Percentiles rank a stretch among this genome's conserved stretches.
These are phyloP conservation scores for Myrica gale DNA, from an alignment of 306 rosid genomes.

Conservation along the genomic window DNA sequence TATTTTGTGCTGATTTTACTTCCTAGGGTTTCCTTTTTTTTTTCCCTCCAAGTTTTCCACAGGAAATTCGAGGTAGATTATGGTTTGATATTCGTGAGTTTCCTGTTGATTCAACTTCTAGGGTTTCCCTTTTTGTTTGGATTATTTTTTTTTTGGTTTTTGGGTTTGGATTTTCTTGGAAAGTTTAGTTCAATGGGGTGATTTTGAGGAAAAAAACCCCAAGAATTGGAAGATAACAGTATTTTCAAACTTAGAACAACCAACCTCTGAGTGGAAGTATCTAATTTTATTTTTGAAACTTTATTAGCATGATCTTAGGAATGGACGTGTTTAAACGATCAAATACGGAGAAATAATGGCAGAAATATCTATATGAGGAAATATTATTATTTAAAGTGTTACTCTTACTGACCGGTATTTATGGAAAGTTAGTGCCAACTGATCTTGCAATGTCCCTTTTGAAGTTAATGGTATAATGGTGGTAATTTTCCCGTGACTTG, in stretches of 20 bases:
- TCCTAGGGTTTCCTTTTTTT: slow-evolving; percentile 50
- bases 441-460: slow-evolving; percentile 6
- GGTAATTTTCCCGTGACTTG: slow-evolving; percentile 4
- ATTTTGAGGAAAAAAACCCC: slow-evolving; percentile 4
- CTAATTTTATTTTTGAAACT: background rate
- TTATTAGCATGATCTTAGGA: background rate
- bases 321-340: background rate
- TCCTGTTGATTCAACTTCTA: slow-evolving; percentile 35
- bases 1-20: slow-evolving; percentile 33
- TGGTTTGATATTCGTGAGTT: slow-evolving; percentile 20
- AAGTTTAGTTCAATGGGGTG: slow-evolving; percentile 14
- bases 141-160: background rate
- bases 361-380: background rate
- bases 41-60: slow-evolving; percentile 30
- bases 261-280: background rate
- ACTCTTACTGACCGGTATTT: slow-evolving; percentile 18
- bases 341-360: background rate
- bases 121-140: slow-evolving; percentile 36
- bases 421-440: slow-evolving; percentile 4
- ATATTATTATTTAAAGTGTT: slow-evolving; percentile 3
- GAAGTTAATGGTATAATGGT: slow-evolving; percentile 15
- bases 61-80: slow-evolving; percentile 13
- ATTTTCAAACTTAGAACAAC: slow-evolving; percentile 28
- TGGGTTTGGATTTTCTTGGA: background rate
- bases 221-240: slow-evolving; percentile 20